Evolutionary conservation across 305 asterid species (phyloP).

Genomic region (Fraxinus floribunda): DNA sequence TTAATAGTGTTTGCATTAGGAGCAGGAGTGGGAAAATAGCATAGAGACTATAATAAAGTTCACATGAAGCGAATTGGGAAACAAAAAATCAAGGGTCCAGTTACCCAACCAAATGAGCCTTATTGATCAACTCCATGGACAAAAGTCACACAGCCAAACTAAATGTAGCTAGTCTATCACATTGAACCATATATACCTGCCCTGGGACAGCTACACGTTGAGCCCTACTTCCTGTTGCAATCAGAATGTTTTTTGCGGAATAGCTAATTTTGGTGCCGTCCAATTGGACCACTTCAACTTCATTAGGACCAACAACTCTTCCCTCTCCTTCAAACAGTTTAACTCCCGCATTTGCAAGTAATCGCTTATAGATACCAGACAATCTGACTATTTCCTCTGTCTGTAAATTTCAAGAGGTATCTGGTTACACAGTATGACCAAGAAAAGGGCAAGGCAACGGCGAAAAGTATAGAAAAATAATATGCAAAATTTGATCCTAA

Average conservation of each 20-base stretch:
- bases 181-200: constrained; percentile 42
- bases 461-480: not conserved
- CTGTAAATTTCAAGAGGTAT: constrained; percentile 39
- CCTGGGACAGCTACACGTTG: constrained; percentile 82
- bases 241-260: constrained; percentile 81
- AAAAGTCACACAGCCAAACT: constrained; percentile 4
- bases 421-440: not conserved
- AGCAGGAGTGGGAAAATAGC: not conserved
- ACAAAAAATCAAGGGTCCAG: not conserved
- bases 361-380: constrained; percentile 81
- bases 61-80: not conserved
- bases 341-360: constrained; percentile 86
- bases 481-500: not conserved
- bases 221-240: constrained; percentile 97
- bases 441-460: not conserved
- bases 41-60: not conserved
- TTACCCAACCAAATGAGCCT: not conserved
- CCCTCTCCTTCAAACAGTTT: constrained; percentile 98
- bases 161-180: constrained; percentile 7
- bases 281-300: constrained; percentile 82
- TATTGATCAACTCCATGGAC: constrained; percentile 11
- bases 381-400: constrained; percentile 91
- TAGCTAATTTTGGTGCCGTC: constrained; percentile 91
- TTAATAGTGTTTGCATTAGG: not conserved
- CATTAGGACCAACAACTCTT: constrained; percentile 86